Conservation (phyloP, 768 basidiomycete species). For the Cytidiella melzeri region DNA sequence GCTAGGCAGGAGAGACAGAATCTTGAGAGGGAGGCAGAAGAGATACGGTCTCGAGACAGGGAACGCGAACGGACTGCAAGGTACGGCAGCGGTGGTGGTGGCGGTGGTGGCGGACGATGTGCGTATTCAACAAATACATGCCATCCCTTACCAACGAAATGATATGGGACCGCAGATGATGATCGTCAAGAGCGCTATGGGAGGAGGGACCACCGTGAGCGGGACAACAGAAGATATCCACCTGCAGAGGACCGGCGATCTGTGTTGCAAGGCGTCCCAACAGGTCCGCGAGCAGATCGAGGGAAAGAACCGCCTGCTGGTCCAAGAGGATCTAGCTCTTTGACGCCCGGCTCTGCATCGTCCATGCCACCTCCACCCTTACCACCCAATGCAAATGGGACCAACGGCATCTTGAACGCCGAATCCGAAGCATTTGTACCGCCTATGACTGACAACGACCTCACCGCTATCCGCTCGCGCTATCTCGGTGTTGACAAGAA, state of each 20-base stretch:
- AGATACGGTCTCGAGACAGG: slow-evolving; percentile 45
- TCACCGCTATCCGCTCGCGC: slow-evolving; percentile 80
- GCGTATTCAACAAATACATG: slow-evolving; percentile 12
- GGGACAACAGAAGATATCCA: slow-evolving; percentile 33
- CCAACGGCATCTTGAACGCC: slow-evolving; percentile 20
- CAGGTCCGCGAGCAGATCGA: slow-evolving; percentile 78
- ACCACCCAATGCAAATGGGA: slow-evolving; percentile 15
- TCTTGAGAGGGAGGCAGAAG: slow-evolving; percentile 74
- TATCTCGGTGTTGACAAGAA: slow-evolving; percentile 94
- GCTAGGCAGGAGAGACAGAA: slow-evolving; percentile 55
- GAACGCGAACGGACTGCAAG: slow-evolving; percentile 34
- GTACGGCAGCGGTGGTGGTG: slow-evolving; percentile 38
- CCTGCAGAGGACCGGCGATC: slow-evolving; percentile 22
- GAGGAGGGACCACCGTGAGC: slow-evolving; percentile 29
- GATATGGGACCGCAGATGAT: slow-evolving; percentile 27
- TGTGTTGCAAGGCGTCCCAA: slow-evolving; percentile 61
- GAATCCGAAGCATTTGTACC: slow-evolving; percentile 42
- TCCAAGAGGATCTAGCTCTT: slow-evolving; percentile 23
- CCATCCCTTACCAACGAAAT: slow-evolving; percentile 3
- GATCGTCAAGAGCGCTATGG: slow-evolving; percentile 28
- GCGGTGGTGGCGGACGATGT: slow-evolving; percentile 38
- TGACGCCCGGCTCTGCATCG: slow-evolving; percentile 28
- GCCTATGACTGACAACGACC: slow-evolving; percentile 75
- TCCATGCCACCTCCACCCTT: slow-evolving; percentile 49
- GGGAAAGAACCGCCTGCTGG: slow-evolving; percentile 33